Evolutionary conservation across 768 basidiomycete genomes (phyloP).

Genomic region (Lactifluus volemus): DNA sequence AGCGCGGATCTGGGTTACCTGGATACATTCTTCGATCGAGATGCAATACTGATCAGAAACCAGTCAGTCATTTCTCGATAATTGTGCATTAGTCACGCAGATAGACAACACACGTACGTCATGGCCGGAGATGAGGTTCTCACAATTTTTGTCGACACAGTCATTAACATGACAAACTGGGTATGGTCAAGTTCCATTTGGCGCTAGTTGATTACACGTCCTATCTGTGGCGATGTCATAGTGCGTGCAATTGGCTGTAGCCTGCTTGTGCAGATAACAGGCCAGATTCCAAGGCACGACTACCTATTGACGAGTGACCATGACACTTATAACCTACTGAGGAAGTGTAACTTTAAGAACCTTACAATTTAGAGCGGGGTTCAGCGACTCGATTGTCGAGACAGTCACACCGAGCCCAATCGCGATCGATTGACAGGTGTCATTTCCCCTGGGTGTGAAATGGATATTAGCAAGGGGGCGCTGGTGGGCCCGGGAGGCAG

Average conservation of each 20-base stretch:
- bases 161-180: slow-evolving; percentile 2
- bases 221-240: slow-evolving; percentile 2
- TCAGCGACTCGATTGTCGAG: background rate
- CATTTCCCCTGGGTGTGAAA: background rate
- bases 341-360: background rate
- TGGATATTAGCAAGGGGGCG: background rate
- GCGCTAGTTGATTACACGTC: background rate
- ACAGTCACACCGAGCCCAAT: background rate
- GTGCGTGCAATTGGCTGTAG: slow-evolving; percentile 3
- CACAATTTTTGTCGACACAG: slow-evolving; percentile 1
- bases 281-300: background rate
- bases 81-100: too few species aligned
- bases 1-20: background rate
- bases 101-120: slow-evolving; percentile 2
- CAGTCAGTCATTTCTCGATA: background rate
- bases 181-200: background rate
- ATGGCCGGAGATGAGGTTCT: background rate
- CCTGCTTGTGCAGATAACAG: background rate
- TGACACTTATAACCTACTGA: background rate
- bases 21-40: background rate
- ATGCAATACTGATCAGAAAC: slow-evolving; percentile 7
- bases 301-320: background rate
- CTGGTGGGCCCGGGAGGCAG: background rate
- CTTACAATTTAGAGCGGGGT: slow-evolving; percentile 4
- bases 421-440: background rate